These are phyloP conservation scores for Oryza coarctata DNA, from an alignment of 176 grass and related monocot genomes.

Conservation along the genomic window DNA sequence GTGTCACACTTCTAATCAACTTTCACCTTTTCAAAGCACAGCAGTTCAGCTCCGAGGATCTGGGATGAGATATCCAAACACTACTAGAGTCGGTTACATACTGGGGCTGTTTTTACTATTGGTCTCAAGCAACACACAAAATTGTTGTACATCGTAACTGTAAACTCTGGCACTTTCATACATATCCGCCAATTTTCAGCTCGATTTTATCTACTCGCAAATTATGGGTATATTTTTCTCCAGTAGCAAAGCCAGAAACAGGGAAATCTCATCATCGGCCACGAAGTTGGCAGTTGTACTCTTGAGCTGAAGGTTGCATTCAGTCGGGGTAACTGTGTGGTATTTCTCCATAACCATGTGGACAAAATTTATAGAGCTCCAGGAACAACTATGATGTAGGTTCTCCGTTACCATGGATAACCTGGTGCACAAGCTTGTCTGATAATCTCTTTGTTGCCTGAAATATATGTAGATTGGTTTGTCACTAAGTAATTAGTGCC, in stretches of 20 bases:
- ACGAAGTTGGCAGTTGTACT: conserved; percentile 13
- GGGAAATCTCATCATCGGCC: background rate
- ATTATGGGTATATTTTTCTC: background rate
- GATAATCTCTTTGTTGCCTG: conserved; percentile 77
- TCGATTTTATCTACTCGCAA: background rate
- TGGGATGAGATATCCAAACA: background rate
- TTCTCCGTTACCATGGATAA: conserved; percentile 46
- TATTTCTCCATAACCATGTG: background rate
- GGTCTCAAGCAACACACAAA: background rate
- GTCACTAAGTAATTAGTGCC: background rate
- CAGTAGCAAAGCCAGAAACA: conserved; percentile 7
- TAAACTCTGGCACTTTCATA: background rate
- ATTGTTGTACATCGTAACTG: background rate
- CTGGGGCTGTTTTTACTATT: background rate
- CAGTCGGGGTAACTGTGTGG: background rate
- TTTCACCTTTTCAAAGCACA: background rate
- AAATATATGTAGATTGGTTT: conserved; percentile 28
- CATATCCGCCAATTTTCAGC: background rate
- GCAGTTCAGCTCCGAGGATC: too few species aligned
- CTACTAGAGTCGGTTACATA: too few species aligned
- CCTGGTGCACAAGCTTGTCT: conserved; percentile 66
- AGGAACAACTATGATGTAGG: conserved; percentile 3
- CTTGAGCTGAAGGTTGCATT: conserved; percentile 5
- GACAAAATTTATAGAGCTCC: background rate
- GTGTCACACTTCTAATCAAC: background rate